These are phyloP conservation scores for Primulina tabacum DNA, from an alignment of 257 asterid species.

Conservation along the genomic window DNA sequence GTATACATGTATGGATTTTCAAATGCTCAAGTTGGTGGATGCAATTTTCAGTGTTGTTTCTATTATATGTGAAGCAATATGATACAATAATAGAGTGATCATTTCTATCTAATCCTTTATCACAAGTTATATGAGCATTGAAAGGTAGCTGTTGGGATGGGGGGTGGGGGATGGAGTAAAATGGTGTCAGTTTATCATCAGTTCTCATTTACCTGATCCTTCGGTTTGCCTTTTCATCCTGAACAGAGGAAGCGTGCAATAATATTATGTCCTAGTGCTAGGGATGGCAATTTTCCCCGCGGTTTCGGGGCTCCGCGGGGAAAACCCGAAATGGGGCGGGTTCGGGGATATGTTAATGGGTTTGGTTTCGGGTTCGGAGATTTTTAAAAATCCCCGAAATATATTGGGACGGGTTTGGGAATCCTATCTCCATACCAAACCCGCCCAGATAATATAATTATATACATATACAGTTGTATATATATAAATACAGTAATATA, in stretches of 20 bases:
- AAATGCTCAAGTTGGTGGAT: neutral
- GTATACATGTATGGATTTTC: constrained; percentile 6
- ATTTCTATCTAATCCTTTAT: neutral
- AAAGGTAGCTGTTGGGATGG: constrained; percentile 1
- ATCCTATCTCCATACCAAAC: no score
- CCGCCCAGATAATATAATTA: no score
- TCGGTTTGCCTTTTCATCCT: neutral
- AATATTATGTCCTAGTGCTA: neutral
- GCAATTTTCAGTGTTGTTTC: neutral
- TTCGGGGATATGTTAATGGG: no score
- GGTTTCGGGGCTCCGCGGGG: no score
- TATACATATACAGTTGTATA: no score
- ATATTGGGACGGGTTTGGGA: no score
- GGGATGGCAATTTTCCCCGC: no score
- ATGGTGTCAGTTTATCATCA: constrained; percentile 3
- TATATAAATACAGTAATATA: no score
- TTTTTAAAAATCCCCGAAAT: no score
- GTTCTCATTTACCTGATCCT: neutral
- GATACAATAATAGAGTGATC: neutral
- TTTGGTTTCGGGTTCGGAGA: no score
- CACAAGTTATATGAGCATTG: neutral
- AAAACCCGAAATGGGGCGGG: no score
- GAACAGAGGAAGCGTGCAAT: constrained; percentile 11
- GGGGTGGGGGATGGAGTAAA: neutral
- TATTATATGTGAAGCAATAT: neutral